Evolutionary conservation across 2,329 filamentous ascomycete species (phyloP), one percentile per base, ranked within the genome.

Genomic region (Herpotrichia juniperi): DNA sequence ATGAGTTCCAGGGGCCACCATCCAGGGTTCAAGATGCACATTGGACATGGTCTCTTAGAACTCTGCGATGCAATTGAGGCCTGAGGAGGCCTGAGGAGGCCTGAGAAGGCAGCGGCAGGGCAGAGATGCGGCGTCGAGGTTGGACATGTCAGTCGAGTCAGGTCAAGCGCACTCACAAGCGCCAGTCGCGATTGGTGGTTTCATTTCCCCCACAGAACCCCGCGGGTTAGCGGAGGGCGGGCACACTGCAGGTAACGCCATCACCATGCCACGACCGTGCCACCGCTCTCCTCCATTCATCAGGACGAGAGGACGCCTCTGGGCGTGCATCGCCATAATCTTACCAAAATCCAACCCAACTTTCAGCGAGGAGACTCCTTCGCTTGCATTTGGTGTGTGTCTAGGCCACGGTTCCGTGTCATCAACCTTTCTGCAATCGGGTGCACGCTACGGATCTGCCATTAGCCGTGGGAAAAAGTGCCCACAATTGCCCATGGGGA

Each of bases 401-500:
- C 34, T 19, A 37, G 34, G 19, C 19, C 14, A 37, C 10, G 14
- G 19, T 40, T 5, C 21, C 37, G 37, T 40, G 37, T 25, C 21
- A 22, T 25, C 9, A 14, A 7, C 37, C n/a, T 8, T 12, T 21
- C 21, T 19, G 7, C 19, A 40, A 14, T 40, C 19, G 37, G 6
- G 6, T 24, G 19, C 37, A 21, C 19, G 21, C 37, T 40, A 40
- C 19, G 37, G 6, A 25, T n/a, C 10, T 24, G 37, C 37, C 37
- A 40, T 40, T 40, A 40, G 37, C 37, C 37, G 37, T 22, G 37
- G 37, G 37, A 40, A 25, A 40, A 40, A 40, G n/a, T n/a, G n/a
- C n/a, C n/a, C n/a, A n/a, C n/a, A n/a, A n/a, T n/a, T 24, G 37
- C 37, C 37, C 37, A 40, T 40, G 19, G 37, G 37, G 37, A 40